A percentile compares a stretch with the other conserved stretches of the same genome.
These are phyloP conservation scores for Pythium dissimile DNA, from an alignment of 352 stramenopile genomes.

Conservation along the genomic window DNA sequence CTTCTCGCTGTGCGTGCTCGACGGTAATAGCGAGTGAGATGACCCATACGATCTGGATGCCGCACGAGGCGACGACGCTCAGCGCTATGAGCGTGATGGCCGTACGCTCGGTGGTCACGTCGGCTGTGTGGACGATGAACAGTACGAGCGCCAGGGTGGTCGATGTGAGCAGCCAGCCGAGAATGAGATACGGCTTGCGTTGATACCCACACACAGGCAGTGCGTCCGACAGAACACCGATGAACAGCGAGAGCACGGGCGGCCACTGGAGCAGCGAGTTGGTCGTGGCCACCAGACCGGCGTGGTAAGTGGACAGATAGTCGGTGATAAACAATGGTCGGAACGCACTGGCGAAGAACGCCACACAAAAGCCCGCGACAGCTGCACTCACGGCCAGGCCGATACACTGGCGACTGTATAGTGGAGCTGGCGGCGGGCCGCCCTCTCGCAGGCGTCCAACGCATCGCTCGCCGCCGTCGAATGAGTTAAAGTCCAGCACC, in stretches of 20 bases:
- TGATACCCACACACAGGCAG: constrained; percentile 47
- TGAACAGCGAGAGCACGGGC: constrained; percentile 25
- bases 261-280: constrained; percentile 13
- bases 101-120: neutral
- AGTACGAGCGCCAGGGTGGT: neutral
- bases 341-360: constrained; percentile 7
- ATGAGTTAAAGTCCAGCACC: constrained; percentile 2
- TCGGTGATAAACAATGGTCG: constrained; percentile 2
- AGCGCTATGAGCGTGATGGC: neutral
- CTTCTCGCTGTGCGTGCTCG: constrained; percentile 50
- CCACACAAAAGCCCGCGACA: neutral
- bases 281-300: neutral
- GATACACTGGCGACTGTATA: neutral
- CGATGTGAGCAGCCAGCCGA: constrained; percentile 26
- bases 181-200: constrained; percentile 53
- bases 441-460: constrained; percentile 1
- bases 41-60: constrained; percentile 32
- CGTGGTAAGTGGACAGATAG: neutral
- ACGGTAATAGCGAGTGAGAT: constrained; percentile 39
- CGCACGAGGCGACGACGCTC: neutral
- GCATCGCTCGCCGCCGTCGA: neutral
- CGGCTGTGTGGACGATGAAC: neutral
- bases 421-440: neutral
- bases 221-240: constrained; percentile 54
- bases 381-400: constrained; percentile 1